Evolutionary conservation across 495 filamentous ascomycete genomes (phyloP).

Genomic region (Neohortaea acidophila): DNA sequence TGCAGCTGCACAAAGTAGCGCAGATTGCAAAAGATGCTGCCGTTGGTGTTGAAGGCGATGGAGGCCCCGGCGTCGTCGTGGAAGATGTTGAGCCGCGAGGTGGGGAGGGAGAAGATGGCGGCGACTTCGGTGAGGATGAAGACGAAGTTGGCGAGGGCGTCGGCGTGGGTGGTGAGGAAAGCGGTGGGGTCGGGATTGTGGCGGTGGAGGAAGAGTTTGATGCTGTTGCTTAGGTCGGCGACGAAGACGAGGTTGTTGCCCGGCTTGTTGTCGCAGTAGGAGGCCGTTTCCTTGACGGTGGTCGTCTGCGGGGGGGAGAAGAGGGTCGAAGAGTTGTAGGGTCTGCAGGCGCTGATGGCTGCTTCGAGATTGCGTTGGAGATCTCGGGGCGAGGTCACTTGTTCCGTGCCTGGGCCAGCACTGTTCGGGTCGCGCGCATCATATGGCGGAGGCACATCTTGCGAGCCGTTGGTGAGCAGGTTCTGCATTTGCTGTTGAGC

Average conservation of each 20-base stretch:
- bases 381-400: slow-evolving; percentile 25
- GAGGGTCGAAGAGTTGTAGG: slow-evolving; percentile 56
- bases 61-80: slow-evolving; percentile 63
- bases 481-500: slow-evolving; percentile 15
- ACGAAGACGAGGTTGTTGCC: slow-evolving; percentile 66
- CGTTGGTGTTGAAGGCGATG: slow-evolving; percentile 82
- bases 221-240: slow-evolving; percentile 41
- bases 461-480: slow-evolving; percentile 6
- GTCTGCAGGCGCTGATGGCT: slow-evolving; percentile 65
- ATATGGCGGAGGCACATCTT: slow-evolving; percentile 32
- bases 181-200: slow-evolving; percentile 28
- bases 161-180: slow-evolving; percentile 49
- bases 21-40: slow-evolving; percentile 86
- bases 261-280: slow-evolving; percentile 74
- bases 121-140: slow-evolving; percentile 52
- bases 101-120: slow-evolving; percentile 49
- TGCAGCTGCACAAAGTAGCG: slow-evolving; percentile 76
- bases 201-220: slow-evolving; percentile 55
- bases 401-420: slow-evolving; percentile 8
- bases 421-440: slow-evolving; percentile 27
- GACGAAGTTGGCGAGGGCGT: slow-evolving; percentile 54
- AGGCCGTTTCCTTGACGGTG: slow-evolving; percentile 64
- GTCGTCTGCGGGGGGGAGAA: slow-evolving; percentile 57
- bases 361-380: slow-evolving; percentile 56
- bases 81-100: slow-evolving; percentile 61